Percentiles rank a stretch among this genome's conserved stretches.
Conservation (phyloP, 202 grass and related monocot genomes). For the Zizania palustris region DNA sequence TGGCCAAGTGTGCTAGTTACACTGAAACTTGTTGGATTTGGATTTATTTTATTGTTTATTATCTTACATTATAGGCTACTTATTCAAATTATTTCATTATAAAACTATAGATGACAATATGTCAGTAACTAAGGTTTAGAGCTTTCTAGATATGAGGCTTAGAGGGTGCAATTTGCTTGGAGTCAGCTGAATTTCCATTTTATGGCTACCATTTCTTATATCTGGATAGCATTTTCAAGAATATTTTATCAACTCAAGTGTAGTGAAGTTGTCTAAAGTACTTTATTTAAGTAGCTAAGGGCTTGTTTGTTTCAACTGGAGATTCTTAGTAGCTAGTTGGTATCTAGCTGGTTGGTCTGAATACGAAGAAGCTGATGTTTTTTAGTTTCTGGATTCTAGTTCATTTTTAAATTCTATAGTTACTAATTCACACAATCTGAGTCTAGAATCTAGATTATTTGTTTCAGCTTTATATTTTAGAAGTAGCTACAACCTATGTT, state of each 20-base stretch:
- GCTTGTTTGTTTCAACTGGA: too few species aligned
- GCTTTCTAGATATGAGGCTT: background rate
- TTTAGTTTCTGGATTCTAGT: too few species aligned
- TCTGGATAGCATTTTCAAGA: background rate
- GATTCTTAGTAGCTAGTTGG: too few species aligned
- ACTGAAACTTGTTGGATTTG: background rate
- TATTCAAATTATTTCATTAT: background rate
- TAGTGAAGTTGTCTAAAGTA: constrained; percentile 6
- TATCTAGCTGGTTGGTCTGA: too few species aligned
- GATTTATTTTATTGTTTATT: constrained; percentile 23
- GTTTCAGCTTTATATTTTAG: too few species aligned
- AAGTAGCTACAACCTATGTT: too few species aligned
- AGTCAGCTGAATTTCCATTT: background rate
- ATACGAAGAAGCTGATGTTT: too few species aligned
- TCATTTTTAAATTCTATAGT: too few species aligned
- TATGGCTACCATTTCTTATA: constrained; percentile 5
- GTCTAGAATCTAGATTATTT: too few species aligned
- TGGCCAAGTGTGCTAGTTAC: background rate
- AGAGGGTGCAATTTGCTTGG: constrained; percentile 7
- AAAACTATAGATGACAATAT: background rate
- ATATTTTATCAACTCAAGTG: background rate
- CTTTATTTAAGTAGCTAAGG: constrained; percentile 7
- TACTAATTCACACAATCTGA: too few species aligned
- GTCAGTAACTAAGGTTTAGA: constrained; percentile 24
- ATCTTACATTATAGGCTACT: background rate